Evolutionary conservation across 208 protist species (phyloP), one percentile per base, ranked within the genome.

Genomic region (Leishmania guyanensis): DNA sequence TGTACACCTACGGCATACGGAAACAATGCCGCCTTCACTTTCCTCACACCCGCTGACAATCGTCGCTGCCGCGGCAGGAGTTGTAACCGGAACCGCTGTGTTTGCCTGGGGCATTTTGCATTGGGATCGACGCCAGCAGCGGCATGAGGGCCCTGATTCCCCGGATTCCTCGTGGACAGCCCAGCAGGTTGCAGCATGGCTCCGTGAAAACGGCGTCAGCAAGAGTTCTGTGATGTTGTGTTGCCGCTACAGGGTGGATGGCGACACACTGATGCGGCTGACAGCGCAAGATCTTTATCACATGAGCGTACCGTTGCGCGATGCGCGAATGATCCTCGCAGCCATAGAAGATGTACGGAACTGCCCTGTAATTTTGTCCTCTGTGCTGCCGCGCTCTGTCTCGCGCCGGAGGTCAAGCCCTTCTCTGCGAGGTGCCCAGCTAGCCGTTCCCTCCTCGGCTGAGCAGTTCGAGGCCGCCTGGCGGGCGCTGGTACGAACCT

Each of bases 101-200:
- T 51, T 85, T 3, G 56, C 71, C 54, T 85, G 82, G 82, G 73
- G 82, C 43, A 53, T 81, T 17, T 65, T 51, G 10, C 66, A 53
- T 14, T 50, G 75, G 46, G 51, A 66, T 39, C 62, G 73, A 43
- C 39, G 58, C 65, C 33, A 29, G 43, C n/a, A 46, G n/a, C 39
- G 51, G 20, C 71, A 68, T 36, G 22, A n/a, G 12, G 65, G 17
- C 53, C 36, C 29, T 3, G 82, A 50, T 12, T 56, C 22, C 72
- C 26, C 53, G 2, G 16, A 33, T 48, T 54, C 64, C 12, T 82
- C 16, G 50, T 86, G 82, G 82, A 79, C 54, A 12, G 29, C 75
- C 60, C 80, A 79, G 50, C 81, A 96, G 66, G 92, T 94, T 50
- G 72, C 77, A 53, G 46, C 68, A 68, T 96, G 90, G 90, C 80